These are phyloP conservation scores for Aspergillus texensis DNA, from an alignment of 2,329 filamentous ascomycete species.

Conservation along the genomic window DNA sequence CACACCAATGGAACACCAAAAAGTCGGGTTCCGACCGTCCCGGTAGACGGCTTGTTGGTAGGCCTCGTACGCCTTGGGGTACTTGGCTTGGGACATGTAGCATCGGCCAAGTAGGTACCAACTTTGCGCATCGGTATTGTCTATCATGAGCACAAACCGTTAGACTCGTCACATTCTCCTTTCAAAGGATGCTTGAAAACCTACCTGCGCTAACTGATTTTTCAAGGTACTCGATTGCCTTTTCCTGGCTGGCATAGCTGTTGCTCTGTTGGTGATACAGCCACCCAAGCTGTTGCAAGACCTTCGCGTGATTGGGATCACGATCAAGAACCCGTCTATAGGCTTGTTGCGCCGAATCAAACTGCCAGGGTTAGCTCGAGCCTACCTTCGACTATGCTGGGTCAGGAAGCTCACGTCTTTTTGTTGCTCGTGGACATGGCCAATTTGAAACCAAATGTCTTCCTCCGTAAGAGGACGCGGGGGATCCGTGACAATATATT, in stretches of 20 bases:
- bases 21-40: conserved; percentile 95
- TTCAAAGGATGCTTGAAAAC: conserved; percentile 35
- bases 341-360: conserved; percentile 87
- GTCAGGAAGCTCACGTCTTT: conserved; percentile 77
- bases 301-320: conserved; percentile 95
- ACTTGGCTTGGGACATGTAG: conserved; percentile 99
- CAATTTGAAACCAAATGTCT: conserved; percentile 99
- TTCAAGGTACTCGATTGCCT: conserved; percentile 94
- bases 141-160: conserved; percentile 48
- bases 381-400: not conserved
- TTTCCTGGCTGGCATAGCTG: conserved; percentile 88
- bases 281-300: conserved; percentile 96
- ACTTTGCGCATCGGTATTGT: conserved; percentile 93
- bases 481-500: conserved; percentile 93
- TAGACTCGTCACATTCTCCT: conserved; percentile 3
- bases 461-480: conserved; percentile 92
- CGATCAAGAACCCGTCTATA: conserved; percentile 92
- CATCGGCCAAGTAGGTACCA: conserved; percentile 97
- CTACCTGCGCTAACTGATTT: conserved; percentile 91
- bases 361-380: conserved; percentile 60
- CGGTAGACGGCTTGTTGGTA: conserved; percentile 99
- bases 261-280: conserved; percentile 94
- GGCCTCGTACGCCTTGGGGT: conserved; percentile 96
- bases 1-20: conserved; percentile 99
- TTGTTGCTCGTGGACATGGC: conserved; percentile 97